Evolutionary conservation across 352 stramenopile genomes (phyloP), one percentile per base, ranked within the genome.

Genomic region (Blastocystis sp.): DNA sequence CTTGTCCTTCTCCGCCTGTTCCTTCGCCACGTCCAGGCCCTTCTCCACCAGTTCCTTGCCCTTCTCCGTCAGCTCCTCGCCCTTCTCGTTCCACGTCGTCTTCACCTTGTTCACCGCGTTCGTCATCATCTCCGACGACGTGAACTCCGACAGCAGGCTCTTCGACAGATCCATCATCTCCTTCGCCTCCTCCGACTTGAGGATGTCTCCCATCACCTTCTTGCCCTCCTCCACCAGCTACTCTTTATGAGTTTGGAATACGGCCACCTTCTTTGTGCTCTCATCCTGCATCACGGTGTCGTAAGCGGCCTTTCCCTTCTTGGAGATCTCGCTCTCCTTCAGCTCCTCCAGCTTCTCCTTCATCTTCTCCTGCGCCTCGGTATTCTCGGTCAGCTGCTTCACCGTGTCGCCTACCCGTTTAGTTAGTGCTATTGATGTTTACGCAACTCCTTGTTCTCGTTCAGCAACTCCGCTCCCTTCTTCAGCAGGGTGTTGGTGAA

Each of bases 151-250:
- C 21, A 87, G 65, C 23, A 87, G 65, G 52, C 62, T 87, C 65
- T 87, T 87, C 43, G 77, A 87, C 10, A 87, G 23, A 41, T 87
- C 77, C 65, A 76, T 41, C 65, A 87, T 77, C 43, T 87, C 77
- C 43, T 87, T 87, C 52, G 61, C 77, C 65, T 87, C 77, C 65
- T 87, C 77, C 23, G 56, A 56, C 56, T 88, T 65, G 21, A 88
- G 34, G 21, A 88, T 40, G 64, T 86, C 80, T 0, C 59, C 64
- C 61, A 71, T 84, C 52, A 86, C 80, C 64, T 86, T 88, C 80
- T 88, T 86, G 71, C 74, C 74, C 52, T 88, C 65, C 38, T 88
- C 80, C 52, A 81, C 43, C 14, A 88, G 61, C 66, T 88, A 66
- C 40, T 41, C 23, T 7, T 71, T 17, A 86, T 17, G 9, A 3